Conservation (phyloP, 2,329 filamentous ascomycete species). For the Neoarthrinium moseri region DNA sequence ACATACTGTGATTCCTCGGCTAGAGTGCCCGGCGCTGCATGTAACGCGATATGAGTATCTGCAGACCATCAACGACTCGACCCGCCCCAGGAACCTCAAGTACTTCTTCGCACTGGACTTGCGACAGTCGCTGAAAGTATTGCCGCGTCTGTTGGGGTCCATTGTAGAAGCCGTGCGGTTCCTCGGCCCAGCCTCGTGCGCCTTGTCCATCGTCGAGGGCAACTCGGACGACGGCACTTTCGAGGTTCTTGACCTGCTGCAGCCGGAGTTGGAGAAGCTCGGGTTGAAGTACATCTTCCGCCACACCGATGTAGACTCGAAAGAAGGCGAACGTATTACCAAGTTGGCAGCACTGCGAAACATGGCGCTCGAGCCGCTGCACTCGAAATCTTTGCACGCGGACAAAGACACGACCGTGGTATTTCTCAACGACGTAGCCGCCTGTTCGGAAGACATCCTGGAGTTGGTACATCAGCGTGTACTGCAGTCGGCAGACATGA, state of each 20-base stretch:
- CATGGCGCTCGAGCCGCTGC: slow-evolving; percentile 46
- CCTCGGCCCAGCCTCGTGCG: slow-evolving; percentile 49
- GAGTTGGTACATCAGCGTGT: slow-evolving; percentile 51
- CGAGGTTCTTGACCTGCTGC: slow-evolving; percentile 45
- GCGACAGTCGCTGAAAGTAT: slow-evolving; percentile 39
- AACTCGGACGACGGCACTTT: slow-evolving; percentile 53
- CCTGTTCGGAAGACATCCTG: slow-evolving; percentile 54
- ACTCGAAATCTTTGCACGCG: slow-evolving; percentile 8
- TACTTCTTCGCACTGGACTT: slow-evolving; percentile 56
- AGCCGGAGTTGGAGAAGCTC: slow-evolving; percentile 33
- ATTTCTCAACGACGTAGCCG: slow-evolving; percentile 54
- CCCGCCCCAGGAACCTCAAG: slow-evolving; percentile 13
- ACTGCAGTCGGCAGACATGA: slow-evolving; percentile 50
- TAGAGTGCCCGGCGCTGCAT: slow-evolving; percentile 26
- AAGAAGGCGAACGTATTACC: slow-evolving; percentile 40
- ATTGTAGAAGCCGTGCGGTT: slow-evolving; percentile 48
- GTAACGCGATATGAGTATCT: slow-evolving; percentile 20
- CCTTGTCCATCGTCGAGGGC: slow-evolving; percentile 55
- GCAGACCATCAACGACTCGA: not conserved
- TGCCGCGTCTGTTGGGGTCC: slow-evolving; percentile 51
- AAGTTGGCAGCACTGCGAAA: slow-evolving; percentile 52
- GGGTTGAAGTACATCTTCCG: slow-evolving; percentile 41
- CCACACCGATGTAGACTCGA: slow-evolving; percentile 42
- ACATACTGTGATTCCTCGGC: slow-evolving; percentile 17
- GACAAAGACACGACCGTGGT: slow-evolving; percentile 41